Evolutionary conservation across 1,139 yeast genomes (phyloP).

Genomic region (Hyphopichia wangnamkhiaoensis): DNA sequence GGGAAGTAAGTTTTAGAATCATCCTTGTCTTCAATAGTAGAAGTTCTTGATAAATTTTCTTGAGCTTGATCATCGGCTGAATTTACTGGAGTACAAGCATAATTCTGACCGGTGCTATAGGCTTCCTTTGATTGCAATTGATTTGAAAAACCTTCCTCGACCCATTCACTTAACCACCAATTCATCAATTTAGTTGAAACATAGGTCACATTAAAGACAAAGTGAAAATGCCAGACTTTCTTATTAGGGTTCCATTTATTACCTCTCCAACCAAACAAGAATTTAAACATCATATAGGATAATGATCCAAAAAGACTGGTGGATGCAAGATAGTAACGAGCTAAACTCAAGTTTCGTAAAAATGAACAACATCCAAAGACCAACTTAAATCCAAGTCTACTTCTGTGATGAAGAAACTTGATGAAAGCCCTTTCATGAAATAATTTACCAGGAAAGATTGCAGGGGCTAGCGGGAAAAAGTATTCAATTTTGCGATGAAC

Average conservation of each 20-base stretch:
- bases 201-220: slow-evolving; percentile 82
- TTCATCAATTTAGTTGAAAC: slow-evolving; percentile 79
- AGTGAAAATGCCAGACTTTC: slow-evolving; percentile 66
- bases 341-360: slow-evolving; percentile 56
- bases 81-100: slow-evolving; percentile 13
- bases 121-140: slow-evolving; percentile 36
- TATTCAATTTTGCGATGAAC: slow-evolving; percentile 55
- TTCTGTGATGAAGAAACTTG: slow-evolving; percentile 51
- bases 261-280: slow-evolving; percentile 84
- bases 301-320: slow-evolving; percentile 56
- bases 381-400: slow-evolving; percentile 36
- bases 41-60: background rate
- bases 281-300: slow-evolving; percentile 80
- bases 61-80: background rate
- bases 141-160: slow-evolving; percentile 42
- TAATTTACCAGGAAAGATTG: slow-evolving; percentile 80
- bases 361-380: slow-evolving; percentile 66
- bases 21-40: slow-evolving; percentile 17
- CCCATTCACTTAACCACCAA: slow-evolving; percentile 76
- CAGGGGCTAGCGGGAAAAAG: slow-evolving; percentile 85
- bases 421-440: slow-evolving; percentile 59
- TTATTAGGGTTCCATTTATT: slow-evolving; percentile 64
- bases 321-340: slow-evolving; percentile 47
- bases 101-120: slow-evolving; percentile 31
- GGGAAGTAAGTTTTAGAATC: slow-evolving; percentile 58